Evolutionary conservation across 2,329 filamentous ascomycete genomes (phyloP), one percentile per base, ranked within the genome.

Genomic region (Colletotrichum sp.): DNA sequence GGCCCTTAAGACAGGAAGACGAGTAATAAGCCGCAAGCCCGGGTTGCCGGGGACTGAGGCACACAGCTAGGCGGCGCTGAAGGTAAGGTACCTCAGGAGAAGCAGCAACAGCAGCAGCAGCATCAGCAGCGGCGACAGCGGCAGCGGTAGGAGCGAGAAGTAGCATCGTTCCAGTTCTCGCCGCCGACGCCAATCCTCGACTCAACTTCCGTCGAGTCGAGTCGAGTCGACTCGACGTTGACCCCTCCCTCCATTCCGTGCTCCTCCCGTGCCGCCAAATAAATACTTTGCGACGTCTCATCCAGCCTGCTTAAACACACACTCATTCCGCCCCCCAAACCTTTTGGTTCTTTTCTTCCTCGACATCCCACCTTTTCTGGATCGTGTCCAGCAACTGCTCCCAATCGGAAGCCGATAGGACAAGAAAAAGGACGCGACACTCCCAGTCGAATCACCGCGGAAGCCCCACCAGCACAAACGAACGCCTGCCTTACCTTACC

Each of bases 211-310:
- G 31, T 66, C 54, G 69, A 27, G 29, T 66, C 24, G 43, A 66
- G 24, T 55, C 29, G 63, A 55, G 47, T 34, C 27, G 47, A 66
- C 33, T 31, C 16, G 36, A 29, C 15, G 9, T 31, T 24, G 62
- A 33, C 34, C 47, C 51, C 61, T 65, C 24, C 54, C 64, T 38
- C n/a, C 66, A 33, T 47, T 24, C 36, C 33, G 33, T 29, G 21
- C 18, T 55, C 29, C 43, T 33, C 34, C 57, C 38, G 54, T 31
- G n/a, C 43, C n/a, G 43, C n/a, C 63, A 51, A 47, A 74, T 74
- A 74, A 74, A 74, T 72, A 74, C 43, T 71, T 63, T 63, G 43
- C 68, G 62, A 43, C 69, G 62, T n/a, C 72, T 74, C 72, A 47
- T 63, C 68, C 43, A 74, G 72, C 68, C 72, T 74, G 71, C 55